Percentiles rank a stretch among this genome's conserved stretches.
phyloP scores from a whole-genome alignment of 306 rosid species.

The Pueraria montana region DNA sequence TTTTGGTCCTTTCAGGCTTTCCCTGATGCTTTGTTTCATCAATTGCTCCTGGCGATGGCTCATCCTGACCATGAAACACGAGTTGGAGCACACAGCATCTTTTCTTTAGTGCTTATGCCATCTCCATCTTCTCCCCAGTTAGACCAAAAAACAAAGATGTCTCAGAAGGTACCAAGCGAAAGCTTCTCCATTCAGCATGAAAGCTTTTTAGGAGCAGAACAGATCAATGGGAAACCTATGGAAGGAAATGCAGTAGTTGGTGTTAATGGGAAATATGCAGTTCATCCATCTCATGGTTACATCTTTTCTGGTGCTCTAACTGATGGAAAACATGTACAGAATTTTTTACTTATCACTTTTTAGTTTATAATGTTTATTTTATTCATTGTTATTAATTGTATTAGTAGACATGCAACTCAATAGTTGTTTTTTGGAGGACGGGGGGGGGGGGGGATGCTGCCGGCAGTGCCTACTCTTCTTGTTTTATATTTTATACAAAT shows the following conservation, averaged over 20 bases:
- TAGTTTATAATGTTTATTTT: constrained; percentile 20
- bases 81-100: constrained; percentile 82
- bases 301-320: constrained; percentile 58
- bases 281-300: constrained; percentile 48
- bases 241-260: constrained; percentile 56
- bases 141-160: constrained; percentile 55
- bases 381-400: neutral
- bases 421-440: neutral
- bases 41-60: constrained; percentile 86
- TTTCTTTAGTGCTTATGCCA: constrained; percentile 85
- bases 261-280: constrained; percentile 47
- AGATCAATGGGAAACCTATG: constrained; percentile 43
- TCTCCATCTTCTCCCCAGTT: constrained; percentile 58
- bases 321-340: constrained; percentile 70
- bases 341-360: constrained; percentile 17
- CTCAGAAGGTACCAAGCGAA: constrained; percentile 52
- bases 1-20: constrained; percentile 70
- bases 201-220: constrained; percentile 49
- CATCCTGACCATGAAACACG: constrained; percentile 90
- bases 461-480: neutral
- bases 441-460: neutral
- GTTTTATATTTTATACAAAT: constrained; percentile 10
- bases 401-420: neutral
- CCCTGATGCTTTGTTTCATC: constrained; percentile 96
- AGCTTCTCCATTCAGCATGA: constrained; percentile 61